Conservation (phyloP, 2,329 filamentous ascomycete genomes). For the Phyllosticta capitalensis region DNA sequence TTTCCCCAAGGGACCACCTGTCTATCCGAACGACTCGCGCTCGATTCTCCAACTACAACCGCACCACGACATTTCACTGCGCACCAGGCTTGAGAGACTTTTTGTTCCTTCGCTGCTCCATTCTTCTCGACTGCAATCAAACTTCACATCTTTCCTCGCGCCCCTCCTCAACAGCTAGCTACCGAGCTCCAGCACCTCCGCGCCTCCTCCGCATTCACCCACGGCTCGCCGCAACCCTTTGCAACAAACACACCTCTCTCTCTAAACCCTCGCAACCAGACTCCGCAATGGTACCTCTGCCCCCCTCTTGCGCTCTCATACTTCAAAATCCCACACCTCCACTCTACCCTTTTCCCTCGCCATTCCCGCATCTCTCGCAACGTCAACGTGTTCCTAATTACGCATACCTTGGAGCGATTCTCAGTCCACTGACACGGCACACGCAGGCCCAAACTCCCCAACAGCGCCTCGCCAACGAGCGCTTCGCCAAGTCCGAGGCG, state of each 20-base stretch:
- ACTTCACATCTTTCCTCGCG: background rate
- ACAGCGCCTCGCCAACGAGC: constrained; percentile 71
- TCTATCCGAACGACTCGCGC: background rate
- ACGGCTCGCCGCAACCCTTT: constrained; percentile 2
- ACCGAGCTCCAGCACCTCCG: background rate
- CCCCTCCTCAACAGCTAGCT: background rate
- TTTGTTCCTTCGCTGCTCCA: background rate
- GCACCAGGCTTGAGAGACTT: background rate
- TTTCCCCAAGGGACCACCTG: background rate
- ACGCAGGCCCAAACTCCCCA: constrained; percentile 70
- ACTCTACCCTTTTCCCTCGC: background rate
- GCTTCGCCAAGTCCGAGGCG: constrained; percentile 66
- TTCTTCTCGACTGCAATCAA: background rate
- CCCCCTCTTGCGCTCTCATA: background rate
- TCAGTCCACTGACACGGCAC: background rate
- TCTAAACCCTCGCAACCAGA: background rate
- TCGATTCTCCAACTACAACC: background rate
- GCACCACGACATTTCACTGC: background rate
- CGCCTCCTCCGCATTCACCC: constrained; percentile 1
- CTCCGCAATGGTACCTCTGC: background rate
- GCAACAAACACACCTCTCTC: background rate
- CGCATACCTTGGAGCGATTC: background rate
- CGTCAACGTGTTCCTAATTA: background rate
- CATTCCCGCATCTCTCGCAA: background rate
- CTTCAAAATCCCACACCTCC: background rate